Conservation (phyloP, 2,329 filamentous ascomycete species). For the Fusarium temperatum region DNA sequence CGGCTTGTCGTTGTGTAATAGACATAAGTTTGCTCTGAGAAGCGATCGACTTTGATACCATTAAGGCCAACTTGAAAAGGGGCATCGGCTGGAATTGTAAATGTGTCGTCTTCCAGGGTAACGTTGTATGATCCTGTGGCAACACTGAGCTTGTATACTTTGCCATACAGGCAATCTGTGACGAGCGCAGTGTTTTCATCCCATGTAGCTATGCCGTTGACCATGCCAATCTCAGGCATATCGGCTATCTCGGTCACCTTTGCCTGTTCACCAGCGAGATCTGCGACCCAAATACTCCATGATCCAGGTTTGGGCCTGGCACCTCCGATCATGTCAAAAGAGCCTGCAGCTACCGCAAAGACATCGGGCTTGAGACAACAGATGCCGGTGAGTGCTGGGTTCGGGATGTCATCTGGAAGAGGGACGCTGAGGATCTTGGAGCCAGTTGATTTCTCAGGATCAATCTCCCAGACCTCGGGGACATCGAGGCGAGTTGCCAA, state of each 20-base stretch:
- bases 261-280: constrained; percentile 10
- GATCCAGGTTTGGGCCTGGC: constrained; percentile 6
- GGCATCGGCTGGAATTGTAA: constrained; percentile 14
- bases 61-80: constrained; percentile 30
- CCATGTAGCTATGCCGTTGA: constrained; percentile 37
- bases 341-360: constrained; percentile 26
- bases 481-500: constrained; percentile 33
- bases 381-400: constrained; percentile 29
- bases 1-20: constrained; percentile 30
- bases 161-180: constrained; percentile 33
- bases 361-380: constrained; percentile 28
- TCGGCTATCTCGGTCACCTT: constrained; percentile 10
- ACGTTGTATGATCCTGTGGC: constrained; percentile 14
- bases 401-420: constrained; percentile 1
- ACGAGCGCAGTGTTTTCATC: constrained; percentile 25
- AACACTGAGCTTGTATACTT: constrained; percentile 28
- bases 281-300: constrained; percentile 33
- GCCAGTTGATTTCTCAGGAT: constrained; percentile 18
- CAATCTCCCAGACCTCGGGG: constrained; percentile 31
- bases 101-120: constrained; percentile 26
- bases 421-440: constrained; percentile 13
- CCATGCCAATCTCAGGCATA: constrained; percentile 11
- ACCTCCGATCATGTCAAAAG: constrained; percentile 24
- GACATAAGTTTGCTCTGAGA: constrained; percentile 15
- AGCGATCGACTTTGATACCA: constrained; percentile 32